Percentiles rank a stretch among this genome's conserved stretches.
Conservation (phyloP, 768 basidiomycete genomes). For the Mycena venus region DNA sequence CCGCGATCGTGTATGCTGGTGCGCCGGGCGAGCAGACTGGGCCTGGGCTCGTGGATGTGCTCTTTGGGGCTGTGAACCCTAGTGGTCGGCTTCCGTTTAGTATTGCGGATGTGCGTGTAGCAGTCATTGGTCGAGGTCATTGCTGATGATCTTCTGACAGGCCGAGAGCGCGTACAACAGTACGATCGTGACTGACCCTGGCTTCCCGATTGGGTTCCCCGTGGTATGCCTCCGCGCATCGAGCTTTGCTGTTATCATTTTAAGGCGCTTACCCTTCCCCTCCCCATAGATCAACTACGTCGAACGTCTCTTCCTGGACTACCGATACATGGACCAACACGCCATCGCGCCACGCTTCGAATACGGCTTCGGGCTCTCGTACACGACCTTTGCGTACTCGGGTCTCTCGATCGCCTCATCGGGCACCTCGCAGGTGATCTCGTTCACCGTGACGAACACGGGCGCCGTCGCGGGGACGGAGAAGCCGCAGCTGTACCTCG, state of each 20-base stretch:
- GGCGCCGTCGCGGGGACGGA: slow-evolving; percentile 65
- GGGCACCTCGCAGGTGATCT: slow-evolving; percentile 48
- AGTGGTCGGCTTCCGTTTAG: slow-evolving; percentile 80
- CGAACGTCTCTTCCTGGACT: slow-evolving; percentile 75
- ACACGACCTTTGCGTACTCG: slow-evolving; percentile 79
- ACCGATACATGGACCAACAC: slow-evolving; percentile 72
- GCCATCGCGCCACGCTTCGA: slow-evolving; percentile 68
- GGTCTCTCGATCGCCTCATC: slow-evolving; percentile 55
- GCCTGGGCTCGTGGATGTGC: slow-evolving; percentile 80
- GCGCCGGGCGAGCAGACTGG: slow-evolving; percentile 83
- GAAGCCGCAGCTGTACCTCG: slow-evolving; percentile 68
- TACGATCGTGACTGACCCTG: slow-evolving; percentile 54
- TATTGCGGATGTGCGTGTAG: slow-evolving; percentile 76
- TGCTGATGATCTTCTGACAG: not conserved
- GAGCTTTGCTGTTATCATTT: not conserved
- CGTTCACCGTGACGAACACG: slow-evolving; percentile 63
- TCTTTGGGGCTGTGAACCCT: slow-evolving; percentile 85
- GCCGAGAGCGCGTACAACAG: slow-evolving; percentile 50
- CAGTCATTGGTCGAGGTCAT: slow-evolving; percentile 52
- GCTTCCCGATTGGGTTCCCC: slow-evolving; percentile 51
- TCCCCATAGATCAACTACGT: slow-evolving; percentile 68
- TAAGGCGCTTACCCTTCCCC: not conserved
- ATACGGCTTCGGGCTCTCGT: slow-evolving; percentile 83
- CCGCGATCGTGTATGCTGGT: slow-evolving; percentile 71
- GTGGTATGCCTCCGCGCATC: slow-evolving; percentile 8